Base-by-base conservation (phyloP, 352 stramenopile species). In the Phytophthora brassicae region DNA sequence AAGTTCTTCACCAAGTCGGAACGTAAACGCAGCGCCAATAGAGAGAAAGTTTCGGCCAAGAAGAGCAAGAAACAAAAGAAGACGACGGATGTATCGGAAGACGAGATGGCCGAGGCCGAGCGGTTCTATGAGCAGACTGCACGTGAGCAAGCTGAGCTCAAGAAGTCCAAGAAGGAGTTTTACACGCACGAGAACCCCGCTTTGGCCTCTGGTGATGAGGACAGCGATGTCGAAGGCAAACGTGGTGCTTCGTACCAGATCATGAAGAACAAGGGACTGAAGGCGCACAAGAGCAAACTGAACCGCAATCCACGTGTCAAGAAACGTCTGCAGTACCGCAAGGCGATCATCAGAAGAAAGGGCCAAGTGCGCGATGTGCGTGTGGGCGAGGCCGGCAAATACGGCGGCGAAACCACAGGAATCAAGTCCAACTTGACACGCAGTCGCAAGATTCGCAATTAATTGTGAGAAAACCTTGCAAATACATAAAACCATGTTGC, bases 301-400 rank as follows among this genome's bases (percentile, higher is more conserved):
- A 99, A 99, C 78, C 88, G 97, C 41, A 99, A 99, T 73, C 97
- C 97, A 48, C 92, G 97, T 64, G 92, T 99, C 50, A 99, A 99
- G 89, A 99, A 99, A 72, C 84, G 97, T 53, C 73, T 98, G 70
- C 92, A 98, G 72, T 99, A 98, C 81, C 86, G 94, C 57, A 98
- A 99, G 81, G 96, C 96, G n/a, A 70, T 98, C 24, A 98, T 99
- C 66, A 80, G 92, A 65, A 86, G 96, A 73, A 99, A 99, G 81
- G 97, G 97, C 75, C 94, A 98, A 55, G 96, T 99, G 43, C 89
- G 96, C 56, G 92, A 99, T 60, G 83, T 96, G 31, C 85, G 89
- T 36, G 79, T 89, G 52, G 87, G 87, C 72, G 89, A 96, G 56
- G 84, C 82, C 28, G 81, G 81, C 54, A 88, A 89, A 59, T 96